Evolutionary conservation across 768 basidiomycete species (phyloP).

Genomic region (Pleurotus tuber-regium): DNA sequence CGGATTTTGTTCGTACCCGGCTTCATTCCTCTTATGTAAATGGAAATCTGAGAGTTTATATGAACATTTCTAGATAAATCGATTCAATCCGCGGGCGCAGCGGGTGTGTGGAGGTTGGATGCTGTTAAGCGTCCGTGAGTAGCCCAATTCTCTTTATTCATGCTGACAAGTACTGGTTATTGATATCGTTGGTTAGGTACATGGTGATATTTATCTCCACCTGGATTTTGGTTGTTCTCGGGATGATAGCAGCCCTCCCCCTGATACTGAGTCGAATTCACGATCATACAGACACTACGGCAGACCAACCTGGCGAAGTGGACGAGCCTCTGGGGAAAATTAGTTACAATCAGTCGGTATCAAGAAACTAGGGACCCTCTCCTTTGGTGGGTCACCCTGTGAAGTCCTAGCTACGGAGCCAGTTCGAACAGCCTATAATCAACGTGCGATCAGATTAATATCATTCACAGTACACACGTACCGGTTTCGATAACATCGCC

Average conservation of each 20-base stretch:
- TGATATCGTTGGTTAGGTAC: slow-evolving; percentile 33
- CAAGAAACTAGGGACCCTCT: too few species aligned
- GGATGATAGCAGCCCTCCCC: slow-evolving; percentile 47
- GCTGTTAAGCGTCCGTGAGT: slow-evolving; percentile 59
- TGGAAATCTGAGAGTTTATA: too few species aligned
- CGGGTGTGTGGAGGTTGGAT: slow-evolving; percentile 70
- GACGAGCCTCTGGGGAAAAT: too few species aligned
- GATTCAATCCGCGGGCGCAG: slow-evolving; percentile 73
- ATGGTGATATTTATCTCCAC: slow-evolving; percentile 57
- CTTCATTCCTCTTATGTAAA: neutral
- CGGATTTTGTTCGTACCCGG: neutral
- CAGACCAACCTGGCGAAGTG: too few species aligned
- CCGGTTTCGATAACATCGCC: too few species aligned
- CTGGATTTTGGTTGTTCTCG: slow-evolving; percentile 48
- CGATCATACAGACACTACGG: too few species aligned
- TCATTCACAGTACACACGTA: too few species aligned
- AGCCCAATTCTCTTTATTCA: neutral
- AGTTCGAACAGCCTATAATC: too few species aligned
- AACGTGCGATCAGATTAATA: too few species aligned
- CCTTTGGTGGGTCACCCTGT: too few species aligned
- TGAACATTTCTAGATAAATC: slow-evolving; percentile 63
- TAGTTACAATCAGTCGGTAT: too few species aligned
- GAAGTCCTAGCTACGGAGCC: too few species aligned
- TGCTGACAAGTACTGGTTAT: neutral
- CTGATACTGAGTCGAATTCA: slow-evolving; percentile 33